These are phyloP conservation scores for Colletotrichum trifolii DNA, from an alignment of 2,329 filamentous ascomycete genomes.

Conservation along the genomic window DNA sequence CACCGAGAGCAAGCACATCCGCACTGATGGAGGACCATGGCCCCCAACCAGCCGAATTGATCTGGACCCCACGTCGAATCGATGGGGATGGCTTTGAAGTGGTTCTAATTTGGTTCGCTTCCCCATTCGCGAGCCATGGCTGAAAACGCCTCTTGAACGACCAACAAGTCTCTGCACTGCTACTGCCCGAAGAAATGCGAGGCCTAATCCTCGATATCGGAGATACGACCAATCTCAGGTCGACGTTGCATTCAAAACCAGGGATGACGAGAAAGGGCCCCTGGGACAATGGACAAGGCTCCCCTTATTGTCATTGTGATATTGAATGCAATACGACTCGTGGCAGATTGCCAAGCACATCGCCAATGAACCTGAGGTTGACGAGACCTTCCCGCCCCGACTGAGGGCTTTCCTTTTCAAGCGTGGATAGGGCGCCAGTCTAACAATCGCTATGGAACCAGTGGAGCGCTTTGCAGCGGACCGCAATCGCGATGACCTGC, in stretches of 20 bases:
- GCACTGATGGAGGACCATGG: not conserved
- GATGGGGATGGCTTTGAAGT: slow-evolving; percentile 13
- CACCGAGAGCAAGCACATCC: not conserved
- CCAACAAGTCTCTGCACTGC: not conserved
- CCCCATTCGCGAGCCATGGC: too few relatives aligned
- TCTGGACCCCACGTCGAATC: slow-evolving; percentile 7
- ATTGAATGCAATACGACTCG: slow-evolving; percentile 29
- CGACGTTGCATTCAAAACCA: slow-evolving; percentile 25
- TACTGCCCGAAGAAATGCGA: not conserved
- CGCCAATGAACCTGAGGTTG: slow-evolving; percentile 14
- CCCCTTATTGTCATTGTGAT: slow-evolving; percentile 21
- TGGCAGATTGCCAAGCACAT: slow-evolving; percentile 30
- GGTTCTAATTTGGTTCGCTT: too few relatives aligned
- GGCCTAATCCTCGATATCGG: slow-evolving; percentile 1
- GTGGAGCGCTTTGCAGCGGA: slow-evolving; percentile 23
- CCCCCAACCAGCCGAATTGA: not conserved
- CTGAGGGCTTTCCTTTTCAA: slow-evolving; percentile 7
- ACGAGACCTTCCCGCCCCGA: not conserved
- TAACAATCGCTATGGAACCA: slow-evolving; percentile 24
- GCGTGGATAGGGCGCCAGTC: slow-evolving; percentile 15
- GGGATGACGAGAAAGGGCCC: slow-evolving; percentile 12
- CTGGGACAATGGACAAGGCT: slow-evolving; percentile 9
- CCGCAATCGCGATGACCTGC: slow-evolving; percentile 35
- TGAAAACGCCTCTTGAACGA: not conserved
- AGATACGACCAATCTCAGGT: slow-evolving; percentile 11